Base-by-base conservation (phyloP, 495 filamentous ascomycete species). In the Podospora didyma region DNA sequence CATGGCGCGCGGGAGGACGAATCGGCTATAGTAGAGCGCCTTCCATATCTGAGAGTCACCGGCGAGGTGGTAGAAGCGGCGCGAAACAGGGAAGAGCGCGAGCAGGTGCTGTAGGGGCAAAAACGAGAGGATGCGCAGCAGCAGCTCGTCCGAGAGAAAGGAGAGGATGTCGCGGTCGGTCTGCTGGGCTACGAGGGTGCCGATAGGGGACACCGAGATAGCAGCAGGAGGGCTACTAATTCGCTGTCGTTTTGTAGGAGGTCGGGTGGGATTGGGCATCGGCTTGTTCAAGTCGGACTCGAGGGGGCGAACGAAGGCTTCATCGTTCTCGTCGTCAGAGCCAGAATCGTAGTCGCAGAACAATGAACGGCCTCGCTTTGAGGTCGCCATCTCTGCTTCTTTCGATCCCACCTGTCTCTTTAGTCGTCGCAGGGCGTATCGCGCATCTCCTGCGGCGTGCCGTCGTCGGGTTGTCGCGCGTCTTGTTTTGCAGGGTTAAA, bases 11-110 rank as follows among this genome's bases (percentile, higher is more conserved):
- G 92, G 93, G 49, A 87, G 81, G 10, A 98, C 92, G 73, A 96
- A 98, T 58, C 87, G 85, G 31, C 84, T 79, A 74, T 96, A 96
- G 73, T 96, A 98, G 31, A 88, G 78, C 9, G 81, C 79, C 72
- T 93, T 96, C 94, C 94, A 98, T 48, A 98, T 73, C 67, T 96
- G 90, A 11, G 87, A 86, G 72, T 98, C 94, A 57, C 79, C 79
- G 17, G 89, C 79, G 14, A 98, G 76, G n/a, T 71, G 73, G 62
- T 86, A 78, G 63, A 96, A 89, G 41, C 85, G 88, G 45, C 73
- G 85, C n/a, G 90, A 96, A 23, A 95, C 71, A 46, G 87, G 90
- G 61, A 95, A 83, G 58, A 87, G 89, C 28, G 79, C 72, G 44
- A 87, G 75, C 23, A 98, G 79, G 24, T 88, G 83, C 1, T 75